Conservation (phyloP, 73 alveolate species). For the Paramecium pentaurelia region DNA sequence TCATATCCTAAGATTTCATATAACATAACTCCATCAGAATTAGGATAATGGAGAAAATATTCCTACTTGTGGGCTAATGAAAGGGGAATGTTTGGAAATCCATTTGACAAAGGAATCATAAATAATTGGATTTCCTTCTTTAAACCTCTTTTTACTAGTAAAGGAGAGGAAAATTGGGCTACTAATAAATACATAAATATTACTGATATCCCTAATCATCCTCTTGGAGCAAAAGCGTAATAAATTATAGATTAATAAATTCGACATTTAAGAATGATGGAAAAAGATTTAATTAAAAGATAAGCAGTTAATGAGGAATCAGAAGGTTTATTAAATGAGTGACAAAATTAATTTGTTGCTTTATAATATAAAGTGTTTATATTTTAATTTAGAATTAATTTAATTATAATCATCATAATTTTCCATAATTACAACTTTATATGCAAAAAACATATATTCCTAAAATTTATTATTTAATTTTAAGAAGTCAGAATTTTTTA, state of each 20-base stretch:
- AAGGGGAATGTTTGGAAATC: background rate
- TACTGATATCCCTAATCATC: background rate
- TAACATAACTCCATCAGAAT: background rate
- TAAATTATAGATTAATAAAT: background rate
- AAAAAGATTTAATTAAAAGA: background rate
- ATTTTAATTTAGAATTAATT: background rate
- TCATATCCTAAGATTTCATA: background rate
- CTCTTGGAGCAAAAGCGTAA: background rate
- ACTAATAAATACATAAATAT: background rate
- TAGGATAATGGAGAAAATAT: conserved; percentile 23
- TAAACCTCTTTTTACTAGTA: background rate
- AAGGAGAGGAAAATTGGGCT: conserved; percentile 5
- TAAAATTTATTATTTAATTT: background rate
- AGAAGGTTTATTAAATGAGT: background rate
- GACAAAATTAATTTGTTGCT: background rate
- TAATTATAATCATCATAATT: background rate
- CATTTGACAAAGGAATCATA: conserved; percentile 11
- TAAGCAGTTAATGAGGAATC: background rate
- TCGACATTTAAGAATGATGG: background rate
- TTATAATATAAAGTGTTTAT: background rate
- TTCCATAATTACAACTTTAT: background rate
- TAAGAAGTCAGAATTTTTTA: background rate
- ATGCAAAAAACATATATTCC: background rate
- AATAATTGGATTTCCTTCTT: background rate
- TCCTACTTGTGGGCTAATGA: conserved; percentile 21